These are phyloP conservation scores for Camillea tinctor DNA, from an alignment of 2,329 filamentous ascomycete species.

Conservation along the genomic window DNA sequence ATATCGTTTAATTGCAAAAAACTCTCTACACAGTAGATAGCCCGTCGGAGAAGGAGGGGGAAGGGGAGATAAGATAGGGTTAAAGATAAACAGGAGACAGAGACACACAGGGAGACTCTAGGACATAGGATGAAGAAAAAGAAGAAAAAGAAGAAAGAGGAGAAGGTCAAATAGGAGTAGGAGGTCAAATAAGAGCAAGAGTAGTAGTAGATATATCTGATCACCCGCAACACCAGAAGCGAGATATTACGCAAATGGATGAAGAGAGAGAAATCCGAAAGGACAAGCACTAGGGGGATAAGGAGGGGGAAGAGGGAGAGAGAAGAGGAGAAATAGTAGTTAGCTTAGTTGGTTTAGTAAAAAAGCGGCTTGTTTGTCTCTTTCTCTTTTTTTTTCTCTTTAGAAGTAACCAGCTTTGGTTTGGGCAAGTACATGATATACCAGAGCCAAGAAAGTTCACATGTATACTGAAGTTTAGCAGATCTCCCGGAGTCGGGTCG, in stretches of 20 bases:
- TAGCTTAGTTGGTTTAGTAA: background rate
- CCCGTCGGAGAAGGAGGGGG: constrained; percentile 1
- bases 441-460: background rate
- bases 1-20: constrained; percentile 5
- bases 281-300: constrained; percentile 9
- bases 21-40: constrained; percentile 8
- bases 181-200: constrained; percentile 8
- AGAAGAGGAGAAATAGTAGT: background rate
- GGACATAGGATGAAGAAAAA: background rate
- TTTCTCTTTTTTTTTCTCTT: background rate
- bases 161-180: background rate
- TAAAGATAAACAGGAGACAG: background rate
- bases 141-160: constrained; percentile 1
- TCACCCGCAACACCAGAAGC: constrained; percentile 1
- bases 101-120: too few relatives aligned
- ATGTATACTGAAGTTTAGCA: background rate
- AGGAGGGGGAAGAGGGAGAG: background rate
- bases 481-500: background rate
- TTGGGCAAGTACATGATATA: background rate
- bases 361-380: background rate
- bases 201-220: constrained; percentile 6
- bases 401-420: background rate
- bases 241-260: constrained; percentile 20
- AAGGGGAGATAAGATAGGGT: background rate
- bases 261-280: constrained; percentile 12